Evolutionary conservation across 306 rosid genomes (phyloP), one percentile per base, ranked within the genome.

Genomic region (Glycyrrhiza uralensis): DNA sequence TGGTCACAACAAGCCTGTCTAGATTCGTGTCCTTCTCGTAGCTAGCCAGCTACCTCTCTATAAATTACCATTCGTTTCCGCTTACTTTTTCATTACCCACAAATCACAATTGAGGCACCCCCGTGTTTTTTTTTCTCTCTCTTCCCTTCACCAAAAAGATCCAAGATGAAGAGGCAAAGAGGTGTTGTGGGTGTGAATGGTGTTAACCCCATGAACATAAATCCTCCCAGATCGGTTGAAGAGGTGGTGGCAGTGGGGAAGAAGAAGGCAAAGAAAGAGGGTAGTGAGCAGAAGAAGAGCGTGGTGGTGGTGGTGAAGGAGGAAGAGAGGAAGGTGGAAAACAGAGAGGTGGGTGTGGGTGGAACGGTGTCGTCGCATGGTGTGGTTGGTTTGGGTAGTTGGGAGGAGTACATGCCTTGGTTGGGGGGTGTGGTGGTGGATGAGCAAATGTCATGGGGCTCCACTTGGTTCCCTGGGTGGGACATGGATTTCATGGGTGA

Each of bases 361-460:
- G 72, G 71, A n/a, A n/a, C n/a, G n/a, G n/a, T n/a, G 66, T 36
- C 5, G 17, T 1, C 47, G 20, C 41, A 62, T 7, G n/a, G 9
- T 54, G 12, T 54, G 46, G 30, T 70, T 49, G 51, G 22, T 29
- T 49, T 15, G 57, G 6, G 13, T 45, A 20, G 14, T 64, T 81
- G 75, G 76, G 86, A 78, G 42, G 87, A 78, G 52, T 66, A 64
- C 54, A 61, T 80, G 86, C 70, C 82, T 0, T 80, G 82, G 90
- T 19, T 80, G 52, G 69, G 71, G 18, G 75, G 59, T 39, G 76
- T 63, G 20, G 71, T 50, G 14, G 81, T 76, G 15, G 93, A 87
- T 68, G 93, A 87, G 76, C 91, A 84, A 79, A 86, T 90, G 96
- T 82, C 92, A 10, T 89, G 96, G 96, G 86, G 96, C 0, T 73